Percentiles rank a stretch among this genome's conserved stretches.
Evolutionary conservation across 2,329 filamentous ascomycete genomes (phyloP).

Genomic region (Aspergillus brunneoviolaceus): DNA sequence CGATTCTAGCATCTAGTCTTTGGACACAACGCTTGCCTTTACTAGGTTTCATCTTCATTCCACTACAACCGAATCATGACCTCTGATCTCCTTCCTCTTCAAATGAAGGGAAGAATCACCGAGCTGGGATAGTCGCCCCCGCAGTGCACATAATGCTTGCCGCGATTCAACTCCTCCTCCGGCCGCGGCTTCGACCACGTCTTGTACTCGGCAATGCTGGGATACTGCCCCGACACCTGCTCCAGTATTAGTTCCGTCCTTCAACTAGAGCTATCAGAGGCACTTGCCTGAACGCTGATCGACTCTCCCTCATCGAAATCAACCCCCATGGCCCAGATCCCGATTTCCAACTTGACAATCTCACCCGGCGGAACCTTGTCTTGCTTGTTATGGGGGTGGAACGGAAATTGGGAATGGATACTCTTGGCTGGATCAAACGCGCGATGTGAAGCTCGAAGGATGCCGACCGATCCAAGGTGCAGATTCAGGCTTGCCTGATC

Average conservation of each 20-base stretch:
- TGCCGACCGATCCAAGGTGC: constrained; percentile 4
- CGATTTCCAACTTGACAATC: constrained; percentile 4
- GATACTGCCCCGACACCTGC: constrained; percentile 7
- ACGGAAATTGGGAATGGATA: constrained; percentile 8
- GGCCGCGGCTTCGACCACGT: background rate
- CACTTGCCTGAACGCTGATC: background rate
- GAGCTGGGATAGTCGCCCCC: constrained; percentile 1
- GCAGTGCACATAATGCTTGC: constrained; percentile 1
- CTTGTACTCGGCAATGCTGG: constrained; percentile 6
- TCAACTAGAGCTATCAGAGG: background rate
- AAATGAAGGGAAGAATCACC: background rate
- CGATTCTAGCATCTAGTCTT: no score
- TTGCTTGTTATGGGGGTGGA: constrained; percentile 1
- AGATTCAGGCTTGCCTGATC: constrained; percentile 6
- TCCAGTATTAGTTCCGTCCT: background rate
- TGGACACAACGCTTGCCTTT: no score
- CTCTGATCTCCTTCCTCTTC: background rate
- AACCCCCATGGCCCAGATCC: constrained; percentile 8
- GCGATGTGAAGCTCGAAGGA: constrained; percentile 5
- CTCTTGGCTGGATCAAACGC: background rate
- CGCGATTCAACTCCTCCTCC: background rate
- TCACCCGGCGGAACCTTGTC: constrained; percentile 2
- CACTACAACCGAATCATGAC: background rate
- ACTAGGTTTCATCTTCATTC: no score
- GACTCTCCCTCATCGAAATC: constrained; percentile 7